phyloP scores from a whole-genome alignment of 73 alveolate species.

The Paramecium primaurelia region DNA sequence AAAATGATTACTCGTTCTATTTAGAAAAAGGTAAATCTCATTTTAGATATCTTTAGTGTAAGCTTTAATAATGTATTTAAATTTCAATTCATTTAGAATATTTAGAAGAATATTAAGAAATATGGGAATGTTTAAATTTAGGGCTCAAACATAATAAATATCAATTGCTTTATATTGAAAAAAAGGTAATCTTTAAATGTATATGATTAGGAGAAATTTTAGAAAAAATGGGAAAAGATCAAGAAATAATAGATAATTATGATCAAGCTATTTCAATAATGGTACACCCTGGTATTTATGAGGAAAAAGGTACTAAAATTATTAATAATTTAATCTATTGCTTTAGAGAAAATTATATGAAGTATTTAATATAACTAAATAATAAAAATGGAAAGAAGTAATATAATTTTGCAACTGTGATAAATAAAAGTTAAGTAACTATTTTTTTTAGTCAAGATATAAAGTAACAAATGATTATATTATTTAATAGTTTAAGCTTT shows the following conservation, averaged over 20 bases:
- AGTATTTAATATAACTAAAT: too few species aligned
- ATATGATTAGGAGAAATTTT: background rate
- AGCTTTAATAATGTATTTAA: too few species aligned
- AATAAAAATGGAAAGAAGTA: background rate
- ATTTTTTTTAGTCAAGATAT: background rate
- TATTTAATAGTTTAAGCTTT: background rate
- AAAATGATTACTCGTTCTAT: background rate
- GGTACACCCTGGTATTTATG: background rate
- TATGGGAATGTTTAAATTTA: background rate
- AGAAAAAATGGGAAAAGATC: background rate
- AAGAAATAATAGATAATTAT: background rate
- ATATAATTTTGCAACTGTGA: background rate
- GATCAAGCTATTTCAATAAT: background rate
- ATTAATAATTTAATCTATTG: background rate
- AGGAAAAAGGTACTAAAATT: background rate
- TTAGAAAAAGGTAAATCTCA: background rate
- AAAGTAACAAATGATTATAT: background rate
- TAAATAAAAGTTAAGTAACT: background rate
- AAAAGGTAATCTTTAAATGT: background rate
- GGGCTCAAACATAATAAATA: background rate
- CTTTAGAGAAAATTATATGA: too few species aligned
- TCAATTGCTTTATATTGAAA: background rate
- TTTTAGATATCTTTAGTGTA: background rate
- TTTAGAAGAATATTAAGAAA: background rate
- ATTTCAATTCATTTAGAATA: too few species aligned